These are phyloP conservation scores for Aspergillus fructus DNA, from an alignment of 2,329 filamentous ascomycete species.

Conservation along the genomic window DNA sequence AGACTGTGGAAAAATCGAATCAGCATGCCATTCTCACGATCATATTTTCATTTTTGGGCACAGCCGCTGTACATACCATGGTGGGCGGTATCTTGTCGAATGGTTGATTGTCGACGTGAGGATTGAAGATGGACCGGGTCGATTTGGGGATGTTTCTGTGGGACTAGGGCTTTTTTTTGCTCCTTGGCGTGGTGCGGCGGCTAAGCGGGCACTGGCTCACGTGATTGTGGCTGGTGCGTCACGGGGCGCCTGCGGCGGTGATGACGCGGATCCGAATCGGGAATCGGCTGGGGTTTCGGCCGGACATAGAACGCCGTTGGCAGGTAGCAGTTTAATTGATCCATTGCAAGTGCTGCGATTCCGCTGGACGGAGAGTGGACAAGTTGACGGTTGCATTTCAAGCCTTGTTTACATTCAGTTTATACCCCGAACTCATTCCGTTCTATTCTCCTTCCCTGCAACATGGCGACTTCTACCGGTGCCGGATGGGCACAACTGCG, in stretches of 20 bases:
- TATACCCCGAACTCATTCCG: neutral
- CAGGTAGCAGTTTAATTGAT: neutral
- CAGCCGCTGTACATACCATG: constrained; percentile 40
- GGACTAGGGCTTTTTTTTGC: constrained; percentile 47
- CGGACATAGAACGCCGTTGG: neutral
- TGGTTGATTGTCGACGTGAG: constrained; percentile 49
- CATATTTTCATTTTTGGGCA: neutral
- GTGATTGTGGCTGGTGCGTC: constrained; percentile 23
- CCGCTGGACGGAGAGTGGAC: constrained; percentile 11
- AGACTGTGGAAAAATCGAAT: constrained; percentile 49
- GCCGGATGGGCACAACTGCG: constrained; percentile 90
- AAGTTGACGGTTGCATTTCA: neutral
- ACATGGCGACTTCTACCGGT: constrained; percentile 57
- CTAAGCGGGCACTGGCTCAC: constrained; percentile 35
- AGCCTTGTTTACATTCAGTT: neutral
- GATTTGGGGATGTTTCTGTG: constrained; percentile 42
- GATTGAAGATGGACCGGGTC: constrained; percentile 43
- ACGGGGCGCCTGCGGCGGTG: neutral
- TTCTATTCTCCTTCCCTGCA: neutral
- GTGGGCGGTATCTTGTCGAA: constrained; percentile 41
- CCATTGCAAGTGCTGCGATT: neutral
- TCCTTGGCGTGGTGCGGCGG: constrained; percentile 24
- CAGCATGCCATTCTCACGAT: constrained; percentile 16
- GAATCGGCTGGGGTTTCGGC: neutral
- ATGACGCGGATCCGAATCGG: neutral